Percentiles rank a stretch among this genome's conserved stretches.
phyloP scores from a whole-genome alignment of 108 stramenopile species.

The Cyclostephanos tholiformis region DNA sequence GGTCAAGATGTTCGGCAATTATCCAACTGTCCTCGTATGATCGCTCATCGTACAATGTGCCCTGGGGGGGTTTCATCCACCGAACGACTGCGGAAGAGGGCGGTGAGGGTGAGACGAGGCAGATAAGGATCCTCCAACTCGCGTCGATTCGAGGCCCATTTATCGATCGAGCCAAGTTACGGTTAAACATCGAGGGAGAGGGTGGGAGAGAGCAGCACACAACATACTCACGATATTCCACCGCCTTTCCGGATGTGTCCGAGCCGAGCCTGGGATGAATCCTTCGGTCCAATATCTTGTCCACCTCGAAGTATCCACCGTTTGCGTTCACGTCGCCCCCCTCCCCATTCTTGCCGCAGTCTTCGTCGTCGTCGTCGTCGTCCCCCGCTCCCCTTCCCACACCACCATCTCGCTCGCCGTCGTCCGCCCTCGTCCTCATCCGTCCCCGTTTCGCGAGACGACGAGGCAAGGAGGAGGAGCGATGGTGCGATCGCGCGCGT shows the following conservation, averaged over 20 bases:
- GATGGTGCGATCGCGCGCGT: too few species aligned
- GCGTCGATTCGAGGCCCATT: neutral
- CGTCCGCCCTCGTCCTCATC: too few species aligned
- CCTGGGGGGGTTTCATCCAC: slow-evolving; percentile 32
- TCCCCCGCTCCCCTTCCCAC: neutral
- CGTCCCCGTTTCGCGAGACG: too few species aligned
- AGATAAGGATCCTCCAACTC: neutral
- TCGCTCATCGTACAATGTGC: neutral
- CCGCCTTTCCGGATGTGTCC: slow-evolving; percentile 14
- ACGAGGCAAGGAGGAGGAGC: too few species aligned
- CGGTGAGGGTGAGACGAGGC: neutral
- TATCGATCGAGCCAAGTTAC: neutral
- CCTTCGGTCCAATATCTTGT: slow-evolving; percentile 31
- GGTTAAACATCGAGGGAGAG: neutral
- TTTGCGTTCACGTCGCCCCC: neutral
- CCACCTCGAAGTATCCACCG: slow-evolving; percentile 29
- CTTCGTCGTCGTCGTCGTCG: neutral
- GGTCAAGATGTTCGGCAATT: slow-evolving; percentile 38
- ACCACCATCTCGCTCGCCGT: too few species aligned
- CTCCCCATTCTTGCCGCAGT: neutral
- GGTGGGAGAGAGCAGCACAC: neutral
- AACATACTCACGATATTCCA: slow-evolving; percentile 34
- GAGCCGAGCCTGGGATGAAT: slow-evolving; percentile 16
- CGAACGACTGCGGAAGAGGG: slow-evolving; percentile 11
- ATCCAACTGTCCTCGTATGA: slow-evolving; percentile 29